A percentile compares a stretch with the other conserved stretches of the same genome.
These are phyloP conservation scores for Apiosordaria backusii DNA, from an alignment of 495 filamentous ascomycete species.

Conservation along the genomic window DNA sequence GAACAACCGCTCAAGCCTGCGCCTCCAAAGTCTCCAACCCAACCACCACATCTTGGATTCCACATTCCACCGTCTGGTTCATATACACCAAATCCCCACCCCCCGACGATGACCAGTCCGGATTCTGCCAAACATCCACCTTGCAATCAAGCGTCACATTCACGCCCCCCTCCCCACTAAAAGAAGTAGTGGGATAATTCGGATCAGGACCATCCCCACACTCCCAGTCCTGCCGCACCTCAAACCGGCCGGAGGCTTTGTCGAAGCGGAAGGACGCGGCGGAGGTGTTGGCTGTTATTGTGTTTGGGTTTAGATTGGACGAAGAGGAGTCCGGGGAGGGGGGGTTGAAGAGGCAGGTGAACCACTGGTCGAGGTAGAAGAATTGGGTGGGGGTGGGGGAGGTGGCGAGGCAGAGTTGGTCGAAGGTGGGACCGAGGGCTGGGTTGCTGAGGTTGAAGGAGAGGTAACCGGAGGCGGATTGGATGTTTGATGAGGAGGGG, in stretches of 20 bases:
- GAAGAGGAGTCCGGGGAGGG: background rate
- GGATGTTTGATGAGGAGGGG: background rate
- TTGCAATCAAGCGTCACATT: background rate
- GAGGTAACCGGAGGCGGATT: slow-evolving; percentile 13
- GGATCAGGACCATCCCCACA: slow-evolving; percentile 27
- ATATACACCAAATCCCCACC: background rate
- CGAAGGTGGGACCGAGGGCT: slow-evolving; percentile 11
- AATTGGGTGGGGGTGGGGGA: slow-evolving; percentile 38
- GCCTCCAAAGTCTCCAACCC: background rate
- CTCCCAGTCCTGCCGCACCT: slow-evolving; percentile 39
- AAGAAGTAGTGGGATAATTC: background rate
- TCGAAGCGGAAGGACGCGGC: slow-evolving; percentile 35
- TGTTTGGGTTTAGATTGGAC: background rate
- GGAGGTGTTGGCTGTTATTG: background rate
- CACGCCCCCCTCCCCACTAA: background rate
- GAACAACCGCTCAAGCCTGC: background rate
- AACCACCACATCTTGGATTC: background rate
- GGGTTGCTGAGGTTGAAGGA: slow-evolving; percentile 22
- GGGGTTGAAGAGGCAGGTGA: slow-evolving; percentile 25
- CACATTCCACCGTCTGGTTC: background rate
- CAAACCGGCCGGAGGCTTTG: slow-evolving; percentile 27
- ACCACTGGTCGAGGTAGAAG: slow-evolving; percentile 39
- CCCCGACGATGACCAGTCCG: background rate
- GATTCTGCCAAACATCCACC: background rate
- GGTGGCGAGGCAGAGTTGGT: slow-evolving; percentile 30